These are phyloP conservation scores for Aureobasidium namibiae DNA, from an alignment of 2,329 filamentous ascomycete species.

Conservation along the genomic window DNA sequence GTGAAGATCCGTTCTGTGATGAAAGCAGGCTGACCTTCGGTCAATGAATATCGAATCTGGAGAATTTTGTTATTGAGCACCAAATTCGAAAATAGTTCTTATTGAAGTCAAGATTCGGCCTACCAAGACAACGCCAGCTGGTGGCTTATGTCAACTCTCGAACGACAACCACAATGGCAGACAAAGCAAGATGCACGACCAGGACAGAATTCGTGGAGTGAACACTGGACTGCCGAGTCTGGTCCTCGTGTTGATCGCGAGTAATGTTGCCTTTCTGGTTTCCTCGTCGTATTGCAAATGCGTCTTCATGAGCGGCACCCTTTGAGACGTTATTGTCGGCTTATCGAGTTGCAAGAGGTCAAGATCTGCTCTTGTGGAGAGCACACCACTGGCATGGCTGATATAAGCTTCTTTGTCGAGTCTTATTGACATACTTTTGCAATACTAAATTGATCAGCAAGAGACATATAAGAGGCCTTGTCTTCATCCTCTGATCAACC, in stretches of 20 bases:
- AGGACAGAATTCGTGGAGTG: neutral
- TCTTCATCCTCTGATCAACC: neutral
- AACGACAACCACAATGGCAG: neutral
- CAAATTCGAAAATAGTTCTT: neutral
- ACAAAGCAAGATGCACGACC: neutral
- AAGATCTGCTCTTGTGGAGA: neutral
- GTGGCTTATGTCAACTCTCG: neutral
- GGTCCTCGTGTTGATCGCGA: neutral
- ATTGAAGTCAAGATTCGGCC: neutral
- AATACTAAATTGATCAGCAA: neutral
- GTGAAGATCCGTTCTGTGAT: neutral
- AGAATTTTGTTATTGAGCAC: neutral
- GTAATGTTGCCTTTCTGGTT: neutral
- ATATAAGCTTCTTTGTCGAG: neutral
- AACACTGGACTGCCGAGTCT: neutral
- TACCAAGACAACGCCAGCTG: neutral
- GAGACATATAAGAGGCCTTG: neutral
- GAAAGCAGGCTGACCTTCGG: neutral
- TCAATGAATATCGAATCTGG: neutral
- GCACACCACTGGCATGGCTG: neutral
- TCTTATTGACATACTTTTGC: slow-evolving; percentile 1
- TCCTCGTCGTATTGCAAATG: neutral
- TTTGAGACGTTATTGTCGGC: neutral
- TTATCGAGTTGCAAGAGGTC: neutral
- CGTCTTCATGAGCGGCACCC: neutral